Evolutionary conservation across 306 rosid species (phyloP).

Genomic region (Pterocarpus santalinus): DNA sequence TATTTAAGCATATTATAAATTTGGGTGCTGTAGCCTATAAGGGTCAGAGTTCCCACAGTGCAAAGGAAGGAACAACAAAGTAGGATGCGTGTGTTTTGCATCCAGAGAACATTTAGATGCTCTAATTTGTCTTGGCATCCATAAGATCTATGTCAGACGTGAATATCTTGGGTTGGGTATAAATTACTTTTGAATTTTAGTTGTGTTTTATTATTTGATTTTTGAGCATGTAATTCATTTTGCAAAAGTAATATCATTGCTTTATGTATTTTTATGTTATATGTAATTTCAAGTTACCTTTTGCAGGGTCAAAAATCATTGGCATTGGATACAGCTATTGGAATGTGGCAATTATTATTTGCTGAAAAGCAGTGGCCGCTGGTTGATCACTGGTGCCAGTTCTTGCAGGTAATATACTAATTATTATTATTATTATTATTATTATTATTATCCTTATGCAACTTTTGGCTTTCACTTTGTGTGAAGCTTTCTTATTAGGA

Average conservation of each 20-base stretch:
- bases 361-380: conserved; percentile 98
- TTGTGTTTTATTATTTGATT: conserved; percentile 2
- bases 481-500: conserved; percentile 18
- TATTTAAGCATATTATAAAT: not conserved
- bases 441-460: not conserved
- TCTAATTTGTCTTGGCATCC: conserved; percentile 29
- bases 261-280: not conserved
- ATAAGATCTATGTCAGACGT: conserved; percentile 5
- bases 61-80: conserved; percentile 23
- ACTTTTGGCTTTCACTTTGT: conserved; percentile 23
- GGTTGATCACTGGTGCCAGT: conserved; percentile 98
- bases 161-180: conserved; percentile 10
- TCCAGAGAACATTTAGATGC: conserved; percentile 24
- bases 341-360: conserved; percentile 99
- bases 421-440: conserved; percentile 14
- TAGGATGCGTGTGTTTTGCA: conserved; percentile 1
- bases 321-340: conserved; percentile 99
- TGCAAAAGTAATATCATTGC: conserved; percentile 2
- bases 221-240: not conserved
- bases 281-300: not conserved
- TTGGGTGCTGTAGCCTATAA: not conserved
- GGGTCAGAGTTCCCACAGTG: conserved; percentile 13
- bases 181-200: not conserved
- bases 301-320: conserved; percentile 98
- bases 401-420: conserved; percentile 76